Evolutionary conservation across 495 filamentous ascomycete genomes (phyloP).

Genomic region (Astrocystis sublimbata): DNA sequence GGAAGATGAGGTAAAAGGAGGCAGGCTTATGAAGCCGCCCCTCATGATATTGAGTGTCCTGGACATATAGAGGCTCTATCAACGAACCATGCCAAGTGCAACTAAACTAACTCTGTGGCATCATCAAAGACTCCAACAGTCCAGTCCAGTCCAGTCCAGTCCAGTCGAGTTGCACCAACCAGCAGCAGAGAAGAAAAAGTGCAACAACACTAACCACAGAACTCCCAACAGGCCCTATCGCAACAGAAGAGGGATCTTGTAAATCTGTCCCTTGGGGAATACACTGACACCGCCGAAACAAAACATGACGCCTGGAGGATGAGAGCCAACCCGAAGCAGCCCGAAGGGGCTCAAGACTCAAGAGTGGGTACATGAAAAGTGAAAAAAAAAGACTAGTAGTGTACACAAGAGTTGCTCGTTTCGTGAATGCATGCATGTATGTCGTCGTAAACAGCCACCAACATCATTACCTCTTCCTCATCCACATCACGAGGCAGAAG

Average conservation of each 20-base stretch:
- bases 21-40: neutral
- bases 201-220: neutral
- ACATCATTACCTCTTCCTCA: too few species aligned
- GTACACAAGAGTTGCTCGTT: neutral
- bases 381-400: too few species aligned
- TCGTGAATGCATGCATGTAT: neutral
- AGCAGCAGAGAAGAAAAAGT: neutral
- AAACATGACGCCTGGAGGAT: neutral
- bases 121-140: neutral
- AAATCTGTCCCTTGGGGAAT: neutral
- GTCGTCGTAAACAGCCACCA: neutral
- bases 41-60: neutral
- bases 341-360: too few species aligned
- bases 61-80: neutral
- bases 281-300: too few species aligned
- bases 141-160: too few species aligned
- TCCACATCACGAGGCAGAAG: too few species aligned
- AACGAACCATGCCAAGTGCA: too few species aligned
- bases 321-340: neutral
- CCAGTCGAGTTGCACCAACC: too few species aligned
- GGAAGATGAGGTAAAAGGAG: too few species aligned
- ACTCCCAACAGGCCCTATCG: conserved; percentile 1
- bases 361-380: neutral
- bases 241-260: neutral
- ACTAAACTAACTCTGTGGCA: conserved; percentile 6